Conservation (phyloP, 2,329 filamentous ascomycete genomes). For the Colletotrichum godetiae region DNA sequence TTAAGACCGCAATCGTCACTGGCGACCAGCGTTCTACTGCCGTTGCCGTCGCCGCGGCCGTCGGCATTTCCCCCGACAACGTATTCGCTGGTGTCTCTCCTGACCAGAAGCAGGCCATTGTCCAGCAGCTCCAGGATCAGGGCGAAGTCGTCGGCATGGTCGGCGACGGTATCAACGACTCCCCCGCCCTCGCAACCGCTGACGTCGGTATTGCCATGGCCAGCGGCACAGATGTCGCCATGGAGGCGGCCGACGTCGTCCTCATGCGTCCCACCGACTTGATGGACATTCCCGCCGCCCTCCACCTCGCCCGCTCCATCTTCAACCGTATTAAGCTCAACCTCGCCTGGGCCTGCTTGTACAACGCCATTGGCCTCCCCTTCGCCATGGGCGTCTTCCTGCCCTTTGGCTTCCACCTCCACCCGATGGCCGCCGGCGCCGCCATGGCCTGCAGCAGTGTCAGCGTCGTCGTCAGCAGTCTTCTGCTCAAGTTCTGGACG, state of each 20-base stretch:
- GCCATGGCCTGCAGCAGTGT: slow-evolving; percentile 95
- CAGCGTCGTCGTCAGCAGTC: slow-evolving; percentile 85
- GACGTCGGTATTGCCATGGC: slow-evolving; percentile 94
- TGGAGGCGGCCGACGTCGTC: slow-evolving; percentile 96
- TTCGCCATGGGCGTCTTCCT: slow-evolving; percentile 98
- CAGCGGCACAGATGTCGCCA: slow-evolving; percentile 94
- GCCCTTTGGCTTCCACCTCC: slow-evolving; percentile 86
- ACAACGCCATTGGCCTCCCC: slow-evolving; percentile 91
- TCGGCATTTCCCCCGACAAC: slow-evolving; percentile 81
- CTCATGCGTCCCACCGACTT: slow-evolving; percentile 94
- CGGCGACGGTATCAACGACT: slow-evolving; percentile 98
- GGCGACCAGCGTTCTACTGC: slow-evolving; percentile 91
- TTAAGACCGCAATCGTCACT: slow-evolving; percentile 91
- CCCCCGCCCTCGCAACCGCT: slow-evolving; percentile 90
- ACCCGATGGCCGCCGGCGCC: slow-evolving; percentile 93
- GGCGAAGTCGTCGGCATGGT: slow-evolving; percentile 94
- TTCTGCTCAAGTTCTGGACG: slow-evolving; percentile 88
- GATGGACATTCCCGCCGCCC: slow-evolving; percentile 89
- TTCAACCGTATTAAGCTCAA: slow-evolving; percentile 96
- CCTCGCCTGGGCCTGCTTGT: slow-evolving; percentile 90
- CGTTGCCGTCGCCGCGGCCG: slow-evolving; percentile 81
- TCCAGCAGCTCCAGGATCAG: slow-evolving; percentile 78
- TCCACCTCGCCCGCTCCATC: slow-evolving; percentile 85
- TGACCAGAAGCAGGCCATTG: slow-evolving; percentile 88
- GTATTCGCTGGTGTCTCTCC: slow-evolving; percentile 92